Conservation (phyloP, 1,284 basidiomycete species). For the Fomitiporia mediterranea region DNA sequence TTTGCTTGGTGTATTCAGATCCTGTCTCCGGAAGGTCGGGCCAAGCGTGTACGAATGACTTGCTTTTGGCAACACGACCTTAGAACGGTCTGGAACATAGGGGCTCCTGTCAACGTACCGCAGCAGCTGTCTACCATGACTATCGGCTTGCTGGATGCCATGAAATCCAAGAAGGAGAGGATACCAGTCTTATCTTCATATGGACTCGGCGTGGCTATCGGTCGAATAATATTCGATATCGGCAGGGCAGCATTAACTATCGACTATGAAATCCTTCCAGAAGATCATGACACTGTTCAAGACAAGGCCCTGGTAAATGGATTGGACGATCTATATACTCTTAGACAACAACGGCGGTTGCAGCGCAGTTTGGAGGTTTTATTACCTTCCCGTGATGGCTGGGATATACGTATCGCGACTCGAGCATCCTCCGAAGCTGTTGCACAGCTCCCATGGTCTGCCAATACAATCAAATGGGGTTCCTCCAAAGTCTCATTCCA, state of each 20-base stretch:
- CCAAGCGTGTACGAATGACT: constrained; percentile 60
- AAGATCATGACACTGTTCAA: constrained; percentile 51
- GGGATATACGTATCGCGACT: constrained; percentile 81
- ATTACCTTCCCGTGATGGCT: constrained; percentile 76
- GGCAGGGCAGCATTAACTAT: constrained; percentile 78
- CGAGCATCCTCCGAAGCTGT: constrained; percentile 68
- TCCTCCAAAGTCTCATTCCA: constrained; percentile 55
- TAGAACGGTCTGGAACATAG: constrained; percentile 82
- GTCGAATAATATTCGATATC: constrained; percentile 72
- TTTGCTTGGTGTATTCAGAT: constrained; percentile 92
- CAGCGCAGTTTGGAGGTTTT: constrained; percentile 77
- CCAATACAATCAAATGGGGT: constrained; percentile 43
- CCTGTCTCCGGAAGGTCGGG: constrained; percentile 42
- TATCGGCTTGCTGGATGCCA: constrained; percentile 72
- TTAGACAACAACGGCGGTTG: constrained; percentile 61
- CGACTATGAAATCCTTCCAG: constrained; percentile 84
- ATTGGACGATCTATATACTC: constrained; percentile 54
- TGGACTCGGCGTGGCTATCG: constrained; percentile 79
- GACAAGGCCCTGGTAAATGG: constrained; percentile 35
- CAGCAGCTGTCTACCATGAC: constrained; percentile 82
- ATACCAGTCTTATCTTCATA: constrained; percentile 77
- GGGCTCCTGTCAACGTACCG: constrained; percentile 48
- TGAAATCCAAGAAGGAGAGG: constrained; percentile 66
- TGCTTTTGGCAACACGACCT: constrained; percentile 97
- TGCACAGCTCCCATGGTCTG: constrained; percentile 72